Evolutionary conservation across 1,284 basidiomycete species (phyloP), one percentile per base, ranked within the genome.

Genomic region (Pseudozyma sp.): DNA sequence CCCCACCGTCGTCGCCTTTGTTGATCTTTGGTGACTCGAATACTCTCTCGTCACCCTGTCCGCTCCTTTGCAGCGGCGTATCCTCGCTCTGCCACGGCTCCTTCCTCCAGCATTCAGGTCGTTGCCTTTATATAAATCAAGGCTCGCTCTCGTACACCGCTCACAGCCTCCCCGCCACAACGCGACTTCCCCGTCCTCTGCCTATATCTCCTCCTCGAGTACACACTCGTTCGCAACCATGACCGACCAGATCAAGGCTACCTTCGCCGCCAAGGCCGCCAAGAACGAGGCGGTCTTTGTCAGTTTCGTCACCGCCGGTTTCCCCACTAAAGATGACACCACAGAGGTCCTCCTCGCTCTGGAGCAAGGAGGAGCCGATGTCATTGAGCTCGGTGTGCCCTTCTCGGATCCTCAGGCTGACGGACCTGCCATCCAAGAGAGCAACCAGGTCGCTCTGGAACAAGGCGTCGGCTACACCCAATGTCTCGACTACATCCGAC

Each of bases 381-480:
- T 98, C 75, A 96, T 99, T 75, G 96, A 99, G 86, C 89, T 99
- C 35, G 97, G 97, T 30, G 89, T 98, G 39, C 96, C 82, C 46
- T 98, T 97, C 87, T 94, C 92, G 61, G 96, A 99, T 87, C 96
- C 96, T 9, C 93, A 94, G 78, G 96, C 94, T 1, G 96, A 99
- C 86, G 85, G 85, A 11, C 83, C 83, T 92, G 96, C 90, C 6
- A 98, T 99, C 72, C 96, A 98, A 84, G 91, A 92, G 75, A 90
- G 92, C 46, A 98, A 97, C 86, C 68, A 76, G 47, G 53, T 82
- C 39, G 82, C 82, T 10, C 60, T 83, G 14, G 58, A 69, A 49
- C 80, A 83, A 47, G 79, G 80, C 44, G 75, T 81, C 44, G 80
- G 75, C 59, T 82, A 75, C 63, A 62, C 60, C 7, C 65, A 74